These are phyloP conservation scores for Saccharomycopsis fodiens DNA, from an alignment of 805 yeast genomes.

Conservation along the genomic window DNA sequence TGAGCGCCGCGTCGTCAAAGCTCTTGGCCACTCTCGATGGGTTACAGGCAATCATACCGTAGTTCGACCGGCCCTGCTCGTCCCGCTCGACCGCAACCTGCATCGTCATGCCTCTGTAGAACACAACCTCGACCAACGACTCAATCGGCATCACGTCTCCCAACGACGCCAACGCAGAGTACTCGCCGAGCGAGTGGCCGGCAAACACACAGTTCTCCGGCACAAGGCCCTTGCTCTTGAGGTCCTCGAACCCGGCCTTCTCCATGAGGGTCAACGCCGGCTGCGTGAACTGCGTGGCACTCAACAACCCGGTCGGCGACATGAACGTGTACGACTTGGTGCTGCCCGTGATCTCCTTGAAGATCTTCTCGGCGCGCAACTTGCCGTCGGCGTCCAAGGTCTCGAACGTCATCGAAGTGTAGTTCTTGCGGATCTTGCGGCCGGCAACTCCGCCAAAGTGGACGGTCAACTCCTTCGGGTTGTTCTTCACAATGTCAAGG, in stretches of 20 bases:
- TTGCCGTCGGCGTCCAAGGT: slow-evolving; percentile 80
- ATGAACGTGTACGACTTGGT: slow-evolving; percentile 83
- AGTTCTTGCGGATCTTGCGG: slow-evolving; percentile 88
- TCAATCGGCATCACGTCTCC: slow-evolving; percentile 99
- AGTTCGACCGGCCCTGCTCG: slow-evolving; percentile 88
- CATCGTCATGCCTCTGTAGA: slow-evolving; percentile 99
- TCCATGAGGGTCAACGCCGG: slow-evolving; percentile 99
- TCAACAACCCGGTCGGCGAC: slow-evolving; percentile 89
- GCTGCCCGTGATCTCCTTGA: slow-evolving; percentile 78
- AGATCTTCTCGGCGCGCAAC: slow-evolving; percentile 85
- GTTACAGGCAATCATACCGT: slow-evolving; percentile 98
- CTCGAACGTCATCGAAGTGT: slow-evolving; percentile 96
- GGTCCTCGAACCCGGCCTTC: slow-evolving; percentile 97
- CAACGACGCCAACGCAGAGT: slow-evolving; percentile 92
- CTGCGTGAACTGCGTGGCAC: slow-evolving; percentile 98
- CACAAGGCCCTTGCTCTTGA: slow-evolving; percentile 91
- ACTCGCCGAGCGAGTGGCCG: slow-evolving; percentile 99
- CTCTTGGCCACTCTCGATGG: slow-evolving; percentile 88
- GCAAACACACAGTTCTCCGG: slow-evolving; percentile 93
- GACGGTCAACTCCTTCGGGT: slow-evolving; percentile 91
- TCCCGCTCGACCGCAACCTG: slow-evolving; percentile 99
- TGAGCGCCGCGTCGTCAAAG: slow-evolving; percentile 86
- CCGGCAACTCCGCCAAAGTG: slow-evolving; percentile 99
- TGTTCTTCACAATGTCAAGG: slow-evolving; percentile 87
- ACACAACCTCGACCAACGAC: slow-evolving; percentile 92